Percentiles rank a stretch among this genome's conserved stretches.
Evolutionary conservation across 768 basidiomycete species (phyloP).

Genomic region (Tulasnella sp.): DNA sequence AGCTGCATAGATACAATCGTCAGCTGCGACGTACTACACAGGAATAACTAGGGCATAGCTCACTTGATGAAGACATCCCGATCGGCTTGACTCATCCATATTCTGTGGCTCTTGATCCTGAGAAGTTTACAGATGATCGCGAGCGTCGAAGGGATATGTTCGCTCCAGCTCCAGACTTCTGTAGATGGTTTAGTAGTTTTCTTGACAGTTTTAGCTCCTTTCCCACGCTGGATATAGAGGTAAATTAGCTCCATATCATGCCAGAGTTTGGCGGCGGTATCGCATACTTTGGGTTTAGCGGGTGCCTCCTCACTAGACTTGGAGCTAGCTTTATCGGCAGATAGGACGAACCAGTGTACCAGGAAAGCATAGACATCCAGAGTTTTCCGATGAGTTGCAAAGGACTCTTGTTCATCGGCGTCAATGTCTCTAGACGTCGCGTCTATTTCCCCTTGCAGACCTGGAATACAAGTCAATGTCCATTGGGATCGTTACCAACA

Average conservation of each 20-base stretch:
- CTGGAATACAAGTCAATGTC: slow-evolving; percentile 20
- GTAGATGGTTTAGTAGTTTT: slow-evolving; percentile 21
- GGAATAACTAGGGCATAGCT: slow-evolving; percentile 23
- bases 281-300: slow-evolving; percentile 25
- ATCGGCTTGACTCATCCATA: slow-evolving; percentile 86
- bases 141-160: slow-evolving; percentile 62
- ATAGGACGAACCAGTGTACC: slow-evolving; percentile 78
- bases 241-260: not conserved
- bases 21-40: not conserved
- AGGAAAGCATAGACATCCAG: slow-evolving; percentile 91
- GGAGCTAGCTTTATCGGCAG: slow-evolving; percentile 64
- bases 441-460: slow-evolving; percentile 61
- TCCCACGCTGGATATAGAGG: slow-evolving; percentile 37
- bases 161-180: slow-evolving; percentile 58
- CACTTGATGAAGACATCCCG: slow-evolving; percentile 77
- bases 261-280: not conserved
- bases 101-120: slow-evolving; percentile 53
- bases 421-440: slow-evolving; percentile 57
- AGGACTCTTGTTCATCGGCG: slow-evolving; percentile 43
- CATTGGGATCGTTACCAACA: not conserved
- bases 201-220: slow-evolving; percentile 31
- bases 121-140: slow-evolving; percentile 62
- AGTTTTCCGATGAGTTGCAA: slow-evolving; percentile 52
- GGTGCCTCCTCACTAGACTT: slow-evolving; percentile 37
- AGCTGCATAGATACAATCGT: too few relatives aligned